These are phyloP conservation scores for Aschersonia sp. DNA, from an alignment of 2,329 filamentous ascomycete genomes.

Conservation along the genomic window DNA sequence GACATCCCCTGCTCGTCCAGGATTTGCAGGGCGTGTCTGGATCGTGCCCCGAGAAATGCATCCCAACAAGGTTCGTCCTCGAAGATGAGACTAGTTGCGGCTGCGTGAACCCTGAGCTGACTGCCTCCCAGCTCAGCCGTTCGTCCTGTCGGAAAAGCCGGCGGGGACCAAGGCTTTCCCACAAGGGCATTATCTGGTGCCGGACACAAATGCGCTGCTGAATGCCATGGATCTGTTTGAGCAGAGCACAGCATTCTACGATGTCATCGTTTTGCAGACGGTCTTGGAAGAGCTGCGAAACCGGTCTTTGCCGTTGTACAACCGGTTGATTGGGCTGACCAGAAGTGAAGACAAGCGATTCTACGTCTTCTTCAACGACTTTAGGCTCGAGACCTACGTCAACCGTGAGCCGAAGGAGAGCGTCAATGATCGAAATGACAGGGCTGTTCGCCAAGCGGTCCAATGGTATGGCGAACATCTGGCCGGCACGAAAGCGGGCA, in stretches of 20 bases:
- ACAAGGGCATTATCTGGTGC: constrained; percentile 83
- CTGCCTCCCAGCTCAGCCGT: constrained; percentile 48
- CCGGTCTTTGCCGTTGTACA: constrained; percentile 85
- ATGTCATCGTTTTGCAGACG: constrained; percentile 92
- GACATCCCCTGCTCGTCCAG: constrained; percentile 96
- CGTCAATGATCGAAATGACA: constrained; percentile 94
- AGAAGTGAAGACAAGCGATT: constrained; percentile 96
- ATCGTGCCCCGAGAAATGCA: constrained; percentile 64
- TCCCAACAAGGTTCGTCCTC: constrained; percentile 47
- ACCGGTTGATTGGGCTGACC: constrained; percentile 76
- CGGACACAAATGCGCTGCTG: constrained; percentile 90
- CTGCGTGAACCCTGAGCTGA: too few species aligned
- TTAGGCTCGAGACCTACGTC: constrained; percentile 82
- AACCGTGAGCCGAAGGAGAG: constrained; percentile 60
- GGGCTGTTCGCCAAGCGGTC: constrained; percentile 72
- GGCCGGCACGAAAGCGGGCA: constrained; percentile 42
- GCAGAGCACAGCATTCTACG: constrained; percentile 79
- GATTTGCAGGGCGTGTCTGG: constrained; percentile 64
- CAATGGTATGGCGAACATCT: constrained; percentile 86
- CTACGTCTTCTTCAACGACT: constrained; percentile 99
- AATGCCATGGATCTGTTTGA: constrained; percentile 97
- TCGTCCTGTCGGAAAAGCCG: constrained; percentile 79
- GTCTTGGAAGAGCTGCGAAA: constrained; percentile 94
- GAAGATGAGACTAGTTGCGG: too few species aligned
- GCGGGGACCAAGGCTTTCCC: constrained; percentile 71